Conservation (phyloP, 2,329 filamentous ascomycete genomes). For the Aspergillus piperis region DNA sequence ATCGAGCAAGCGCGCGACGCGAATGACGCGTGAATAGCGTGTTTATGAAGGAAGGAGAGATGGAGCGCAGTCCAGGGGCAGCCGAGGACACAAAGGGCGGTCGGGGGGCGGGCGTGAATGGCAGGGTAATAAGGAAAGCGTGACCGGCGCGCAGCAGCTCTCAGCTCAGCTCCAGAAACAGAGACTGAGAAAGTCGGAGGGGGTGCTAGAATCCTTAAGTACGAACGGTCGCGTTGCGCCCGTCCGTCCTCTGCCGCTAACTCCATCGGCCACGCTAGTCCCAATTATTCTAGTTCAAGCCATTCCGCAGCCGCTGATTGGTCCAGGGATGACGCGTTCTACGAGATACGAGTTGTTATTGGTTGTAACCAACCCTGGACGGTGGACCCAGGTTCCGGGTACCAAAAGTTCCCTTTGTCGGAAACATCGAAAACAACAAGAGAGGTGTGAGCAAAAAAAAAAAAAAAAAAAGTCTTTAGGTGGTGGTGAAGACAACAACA, state of each 20-base stretch:
- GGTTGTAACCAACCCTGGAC: slow-evolving; percentile 14
- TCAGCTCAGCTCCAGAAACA: slow-evolving; percentile 40
- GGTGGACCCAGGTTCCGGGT: slow-evolving; percentile 22
- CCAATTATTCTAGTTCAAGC: slow-evolving; percentile 36
- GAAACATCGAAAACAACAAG: slow-evolving; percentile 20
- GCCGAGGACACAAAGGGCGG: slow-evolving; percentile 20
- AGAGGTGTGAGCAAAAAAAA: slow-evolving; percentile 12
- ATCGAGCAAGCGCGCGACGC: slow-evolving; percentile 24
- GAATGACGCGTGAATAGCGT: slow-evolving; percentile 23
- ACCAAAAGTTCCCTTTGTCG: slow-evolving; percentile 26
- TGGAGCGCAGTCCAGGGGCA: slow-evolving; percentile 10
- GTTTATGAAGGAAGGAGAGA: slow-evolving; percentile 11
- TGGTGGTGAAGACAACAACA: not conserved
- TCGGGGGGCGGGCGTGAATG: slow-evolving; percentile 12
- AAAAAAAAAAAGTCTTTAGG: slow-evolving; percentile 7
- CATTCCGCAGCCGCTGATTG: slow-evolving; percentile 35
- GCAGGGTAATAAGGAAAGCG: slow-evolving; percentile 22
- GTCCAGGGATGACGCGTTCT: slow-evolving; percentile 28
- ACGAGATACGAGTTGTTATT: slow-evolving; percentile 25
- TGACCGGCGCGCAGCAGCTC: slow-evolving; percentile 25
- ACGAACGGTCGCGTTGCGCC: slow-evolving; percentile 38
- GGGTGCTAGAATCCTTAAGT: slow-evolving; percentile 47
- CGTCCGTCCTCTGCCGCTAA: slow-evolving; percentile 38
- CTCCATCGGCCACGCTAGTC: slow-evolving; percentile 39
- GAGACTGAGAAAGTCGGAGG: slow-evolving; percentile 41